Evolutionary conservation across 2,329 filamentous ascomycete species (phyloP).

Genomic region (Xylaria sp.): DNA sequence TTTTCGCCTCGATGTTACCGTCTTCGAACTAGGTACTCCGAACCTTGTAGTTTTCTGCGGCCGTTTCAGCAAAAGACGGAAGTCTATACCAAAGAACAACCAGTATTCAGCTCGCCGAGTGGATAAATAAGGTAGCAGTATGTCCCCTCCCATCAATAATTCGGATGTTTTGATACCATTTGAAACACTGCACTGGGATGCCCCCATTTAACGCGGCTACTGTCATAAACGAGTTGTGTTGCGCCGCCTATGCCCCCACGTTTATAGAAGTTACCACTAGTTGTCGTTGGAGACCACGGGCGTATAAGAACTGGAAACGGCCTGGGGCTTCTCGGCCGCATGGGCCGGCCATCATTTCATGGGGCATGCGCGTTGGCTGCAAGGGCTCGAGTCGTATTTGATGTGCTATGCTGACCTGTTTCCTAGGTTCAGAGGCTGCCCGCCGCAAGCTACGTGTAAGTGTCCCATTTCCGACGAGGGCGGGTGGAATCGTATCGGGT

Average conservation of each 20-base stretch:
- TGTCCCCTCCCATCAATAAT: slow-evolving; percentile 20
- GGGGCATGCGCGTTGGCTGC: slow-evolving; percentile 26
- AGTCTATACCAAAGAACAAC: slow-evolving; percentile 16
- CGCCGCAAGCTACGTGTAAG: slow-evolving; percentile 41
- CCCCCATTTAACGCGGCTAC: slow-evolving; percentile 41
- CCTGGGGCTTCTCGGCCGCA: slow-evolving; percentile 30
- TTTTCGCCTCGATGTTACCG: slow-evolving; percentile 24
- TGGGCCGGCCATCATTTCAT: slow-evolving; percentile 20
- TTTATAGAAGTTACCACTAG: slow-evolving; percentile 15
- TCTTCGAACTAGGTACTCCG: slow-evolving; percentile 19
- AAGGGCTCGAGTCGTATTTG: slow-evolving; percentile 32
- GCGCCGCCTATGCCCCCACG: slow-evolving; percentile 29
- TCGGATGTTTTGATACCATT: slow-evolving; percentile 19
- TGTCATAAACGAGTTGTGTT: slow-evolving; percentile 37
- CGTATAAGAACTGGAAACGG: slow-evolving; percentile 24
- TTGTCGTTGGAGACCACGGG: slow-evolving; percentile 17
- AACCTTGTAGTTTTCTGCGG: slow-evolving; percentile 25
- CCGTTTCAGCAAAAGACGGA: slow-evolving; percentile 15
- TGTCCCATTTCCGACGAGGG: slow-evolving; percentile 47
- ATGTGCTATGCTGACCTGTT: slow-evolving; percentile 35
- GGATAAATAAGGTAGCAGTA: slow-evolving; percentile 35
- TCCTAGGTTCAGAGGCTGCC: slow-evolving; percentile 35
- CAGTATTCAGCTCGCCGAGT: slow-evolving; percentile 16
- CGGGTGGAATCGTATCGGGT: slow-evolving; percentile 42
- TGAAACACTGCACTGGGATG: slow-evolving; percentile 27